Conservation (phyloP, 805 yeast species). For the Geotrichum ghanense region DNA sequence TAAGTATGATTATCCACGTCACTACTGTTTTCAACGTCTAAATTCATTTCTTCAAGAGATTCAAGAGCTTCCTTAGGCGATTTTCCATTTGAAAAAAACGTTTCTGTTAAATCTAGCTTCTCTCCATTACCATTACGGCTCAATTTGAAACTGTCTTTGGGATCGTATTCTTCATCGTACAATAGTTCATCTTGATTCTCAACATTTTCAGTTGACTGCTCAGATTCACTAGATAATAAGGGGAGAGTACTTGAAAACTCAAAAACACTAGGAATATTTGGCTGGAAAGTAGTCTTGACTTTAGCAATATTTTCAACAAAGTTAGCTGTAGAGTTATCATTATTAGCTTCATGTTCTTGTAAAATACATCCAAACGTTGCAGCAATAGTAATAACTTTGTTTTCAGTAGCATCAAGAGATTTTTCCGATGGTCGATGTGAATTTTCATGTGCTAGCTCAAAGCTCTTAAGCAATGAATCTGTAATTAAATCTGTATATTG, state of each 20-base stretch:
- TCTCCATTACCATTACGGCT: not conserved
- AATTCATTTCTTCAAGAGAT: not conserved
- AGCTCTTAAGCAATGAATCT: not conserved
- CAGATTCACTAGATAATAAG: slow-evolving; percentile 5
- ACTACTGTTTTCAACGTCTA: slow-evolving; percentile 1
- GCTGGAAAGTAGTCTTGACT: slow-evolving; percentile 15
- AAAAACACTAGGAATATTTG: slow-evolving; percentile 21
- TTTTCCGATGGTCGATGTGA: not conserved
- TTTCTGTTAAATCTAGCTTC: not conserved
- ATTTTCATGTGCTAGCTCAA: no score
- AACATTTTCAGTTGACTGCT: not conserved
- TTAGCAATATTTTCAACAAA: not conserved
- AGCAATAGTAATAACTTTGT: slow-evolving; percentile 17
- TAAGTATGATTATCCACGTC: slow-evolving; percentile 24
- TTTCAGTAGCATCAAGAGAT: not conserved
- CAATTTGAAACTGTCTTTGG: not conserved
- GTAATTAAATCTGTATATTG: not conserved
- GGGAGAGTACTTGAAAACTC: slow-evolving; percentile 18
- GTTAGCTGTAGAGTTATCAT: not conserved
- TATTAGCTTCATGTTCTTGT: slow-evolving; percentile 10
- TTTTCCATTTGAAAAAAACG: not conserved
- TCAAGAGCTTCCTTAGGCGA: not conserved
- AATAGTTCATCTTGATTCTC: not conserved
- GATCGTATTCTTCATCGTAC: not conserved
- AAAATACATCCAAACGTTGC: slow-evolving; percentile 24